These are phyloP conservation scores for Gymnopilus junonius DNA, from an alignment of 768 basidiomycete species.

Conservation along the genomic window DNA sequence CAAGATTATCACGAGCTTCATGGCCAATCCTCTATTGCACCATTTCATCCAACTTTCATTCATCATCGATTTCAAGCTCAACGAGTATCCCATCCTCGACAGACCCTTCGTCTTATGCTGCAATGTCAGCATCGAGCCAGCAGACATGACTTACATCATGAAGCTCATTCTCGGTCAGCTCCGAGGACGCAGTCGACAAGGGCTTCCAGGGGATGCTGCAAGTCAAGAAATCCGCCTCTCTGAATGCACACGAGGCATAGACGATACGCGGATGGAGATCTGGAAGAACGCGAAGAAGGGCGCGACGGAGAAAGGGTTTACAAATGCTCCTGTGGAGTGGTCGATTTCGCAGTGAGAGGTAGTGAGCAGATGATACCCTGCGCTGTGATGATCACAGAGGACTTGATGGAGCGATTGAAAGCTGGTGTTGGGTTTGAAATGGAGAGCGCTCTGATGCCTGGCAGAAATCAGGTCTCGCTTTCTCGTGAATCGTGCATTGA, in stretches of 20 bases:
- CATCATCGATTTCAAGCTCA: not conserved
- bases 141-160: constrained; percentile 2
- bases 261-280: constrained; percentile 3
- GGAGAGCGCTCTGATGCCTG: constrained; percentile 4
- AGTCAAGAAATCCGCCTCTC: not conserved
- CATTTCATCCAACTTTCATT: not conserved
- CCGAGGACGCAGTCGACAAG: not conserved
- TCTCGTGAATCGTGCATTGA: not conserved
- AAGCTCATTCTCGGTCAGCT: not conserved
- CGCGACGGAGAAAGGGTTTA: not conserved
- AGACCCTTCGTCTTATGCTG: not conserved
- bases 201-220: constrained; percentile 11
- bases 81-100: not conserved
- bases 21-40: not conserved
- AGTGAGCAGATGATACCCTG: not conserved
- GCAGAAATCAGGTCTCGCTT: not conserved
- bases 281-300: constrained; percentile 1
- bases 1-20: constrained; percentile 1
- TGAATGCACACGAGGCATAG: not conserved
- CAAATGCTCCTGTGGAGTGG: not conserved
- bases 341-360: not conserved
- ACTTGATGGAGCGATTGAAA: not conserved
- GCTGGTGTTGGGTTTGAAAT: not conserved
- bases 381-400: not conserved
- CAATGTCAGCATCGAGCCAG: constrained; percentile 5